These are phyloP conservation scores for Chalciporus chontae DNA, from an alignment of 768 basidiomycete genomes.

Conservation along the genomic window DNA sequence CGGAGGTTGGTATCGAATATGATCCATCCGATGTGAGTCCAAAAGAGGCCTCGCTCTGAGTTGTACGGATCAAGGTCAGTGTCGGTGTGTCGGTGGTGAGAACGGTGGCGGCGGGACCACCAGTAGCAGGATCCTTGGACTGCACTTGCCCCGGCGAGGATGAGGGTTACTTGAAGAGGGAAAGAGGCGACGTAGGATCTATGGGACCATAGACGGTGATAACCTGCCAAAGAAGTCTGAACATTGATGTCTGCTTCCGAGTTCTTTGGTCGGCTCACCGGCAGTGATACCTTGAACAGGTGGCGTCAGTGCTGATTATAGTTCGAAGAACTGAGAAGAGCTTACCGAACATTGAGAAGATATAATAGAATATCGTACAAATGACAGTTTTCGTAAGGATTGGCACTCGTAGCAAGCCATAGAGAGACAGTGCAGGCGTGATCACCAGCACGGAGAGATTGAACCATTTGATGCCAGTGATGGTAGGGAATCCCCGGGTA, in stretches of 20 bases:
- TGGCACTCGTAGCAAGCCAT: constrained; percentile 55
- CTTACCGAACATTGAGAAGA: constrained; percentile 83
- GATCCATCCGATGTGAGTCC: constrained; percentile 87
- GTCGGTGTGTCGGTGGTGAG: constrained; percentile 83
- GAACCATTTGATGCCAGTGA: constrained; percentile 69
- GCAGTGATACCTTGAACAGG: constrained; percentile 46
- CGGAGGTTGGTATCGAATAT: constrained; percentile 68
- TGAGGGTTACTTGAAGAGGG: constrained; percentile 67
- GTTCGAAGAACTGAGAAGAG: neutral
- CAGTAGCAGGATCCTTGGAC: constrained; percentile 86
- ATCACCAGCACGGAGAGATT: constrained; percentile 66
- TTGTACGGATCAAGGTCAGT: constrained; percentile 85
- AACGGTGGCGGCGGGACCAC: constrained; percentile 84
- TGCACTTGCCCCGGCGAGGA: constrained; percentile 75
- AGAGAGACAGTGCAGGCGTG: constrained; percentile 68
- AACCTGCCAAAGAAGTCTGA: constrained; percentile 41
- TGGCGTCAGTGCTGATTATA: constrained; percentile 14
- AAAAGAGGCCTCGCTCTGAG: constrained; percentile 70
- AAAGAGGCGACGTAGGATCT: constrained; percentile 73
- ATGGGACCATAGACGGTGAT: constrained; percentile 86
- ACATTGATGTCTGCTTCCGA: neutral
- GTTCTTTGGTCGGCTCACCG: constrained; percentile 26
- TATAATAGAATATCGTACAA: constrained; percentile 70
- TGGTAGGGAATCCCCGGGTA: constrained; percentile 39
- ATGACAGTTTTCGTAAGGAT: constrained; percentile 49